Conservation (phyloP, 495 filamentous ascomycete species). For the Pyrenula massariospora region DNA sequence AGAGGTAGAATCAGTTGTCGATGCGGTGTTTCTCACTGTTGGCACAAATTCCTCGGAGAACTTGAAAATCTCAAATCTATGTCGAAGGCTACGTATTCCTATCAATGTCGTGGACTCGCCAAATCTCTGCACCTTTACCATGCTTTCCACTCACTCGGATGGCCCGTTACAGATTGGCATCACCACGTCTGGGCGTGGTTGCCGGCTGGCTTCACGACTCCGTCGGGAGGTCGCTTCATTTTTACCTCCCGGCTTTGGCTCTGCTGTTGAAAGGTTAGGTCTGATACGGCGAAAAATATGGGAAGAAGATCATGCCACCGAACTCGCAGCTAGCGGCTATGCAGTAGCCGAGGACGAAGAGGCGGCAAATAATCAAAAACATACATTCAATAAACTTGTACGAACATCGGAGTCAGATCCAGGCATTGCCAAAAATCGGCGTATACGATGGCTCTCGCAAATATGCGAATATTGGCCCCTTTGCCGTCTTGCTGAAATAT, state of each 20-base stretch:
- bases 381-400: conserved; percentile 75
- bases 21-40: conserved; percentile 82
- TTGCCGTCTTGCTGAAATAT: conserved; percentile 63
- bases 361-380: conserved; percentile 70
- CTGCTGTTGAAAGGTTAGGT: conserved; percentile 66
- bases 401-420: conserved; percentile 48
- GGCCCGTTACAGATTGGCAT: conserved; percentile 92
- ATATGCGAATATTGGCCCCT: conserved; percentile 99
- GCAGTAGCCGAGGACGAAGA: conserved; percentile 55
- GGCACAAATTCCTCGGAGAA: conserved; percentile 39
- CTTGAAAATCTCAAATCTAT: conserved; percentile 63
- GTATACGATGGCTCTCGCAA: conserved; percentile 88
- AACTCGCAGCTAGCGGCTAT: conserved; percentile 21
- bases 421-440: conserved; percentile 62
- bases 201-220: conserved; percentile 87
- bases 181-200: conserved; percentile 89
- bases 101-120: conserved; percentile 88
- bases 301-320: conserved; percentile 60
- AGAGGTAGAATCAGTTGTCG: conserved; percentile 69
- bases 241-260: conserved; percentile 73
- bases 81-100: conserved; percentile 70
- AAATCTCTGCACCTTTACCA: conserved; percentile 75
- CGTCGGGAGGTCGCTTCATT: conserved; percentile 73
- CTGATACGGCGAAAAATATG: conserved; percentile 63
- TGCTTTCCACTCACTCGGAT: conserved; percentile 79